phyloP scores from a whole-genome alignment of 495 filamentous ascomycete species.

The Penicillium parvum region DNA sequence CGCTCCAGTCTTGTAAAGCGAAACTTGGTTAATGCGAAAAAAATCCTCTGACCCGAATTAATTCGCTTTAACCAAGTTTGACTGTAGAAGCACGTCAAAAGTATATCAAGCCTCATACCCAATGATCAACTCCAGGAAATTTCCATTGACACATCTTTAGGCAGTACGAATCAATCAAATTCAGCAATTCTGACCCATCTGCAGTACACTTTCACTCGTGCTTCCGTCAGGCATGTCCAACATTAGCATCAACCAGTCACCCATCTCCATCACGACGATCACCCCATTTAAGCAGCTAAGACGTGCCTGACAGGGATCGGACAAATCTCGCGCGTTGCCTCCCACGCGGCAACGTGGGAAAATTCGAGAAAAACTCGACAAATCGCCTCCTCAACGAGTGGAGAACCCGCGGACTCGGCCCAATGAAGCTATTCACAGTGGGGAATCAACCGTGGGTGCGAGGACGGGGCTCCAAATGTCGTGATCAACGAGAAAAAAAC shows the following conservation, averaged over 20 bases:
- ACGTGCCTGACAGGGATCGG: neutral
- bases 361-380: constrained; percentile 10
- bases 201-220: no score
- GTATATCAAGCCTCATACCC: no score
- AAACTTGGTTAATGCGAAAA: no score
- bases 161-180: no score
- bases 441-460: constrained; percentile 7
- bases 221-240: no score
- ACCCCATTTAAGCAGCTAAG: neutral
- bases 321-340: neutral
- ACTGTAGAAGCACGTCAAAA: no score
- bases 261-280: neutral
- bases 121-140: no score
- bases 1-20: no score
- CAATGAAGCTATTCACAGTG: constrained; percentile 17
- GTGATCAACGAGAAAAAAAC: constrained; percentile 16
- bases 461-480: constrained; percentile 15
- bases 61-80: no score
- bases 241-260: neutral
- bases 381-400: constrained; percentile 13
- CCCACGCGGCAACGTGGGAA: neutral
- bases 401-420: constrained; percentile 4
- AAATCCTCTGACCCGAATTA: no score
- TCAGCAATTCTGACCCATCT: no score
- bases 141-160: no score